Evolutionary conservation across 345 rosid species (phyloP).

Genomic region (Gossypium rotundifolium): DNA sequence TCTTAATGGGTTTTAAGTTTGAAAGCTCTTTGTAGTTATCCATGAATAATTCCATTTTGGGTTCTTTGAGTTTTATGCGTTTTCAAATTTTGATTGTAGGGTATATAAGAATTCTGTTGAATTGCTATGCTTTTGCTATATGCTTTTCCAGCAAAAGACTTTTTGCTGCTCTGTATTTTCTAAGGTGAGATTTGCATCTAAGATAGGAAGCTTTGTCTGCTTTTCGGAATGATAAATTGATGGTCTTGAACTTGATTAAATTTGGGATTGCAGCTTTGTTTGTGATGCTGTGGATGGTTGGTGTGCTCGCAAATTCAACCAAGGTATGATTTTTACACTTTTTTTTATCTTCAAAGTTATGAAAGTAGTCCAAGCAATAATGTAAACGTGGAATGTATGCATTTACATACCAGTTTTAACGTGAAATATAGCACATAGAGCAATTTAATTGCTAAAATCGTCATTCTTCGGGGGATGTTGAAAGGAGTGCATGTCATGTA

Average conservation of each 20-base stretch:
- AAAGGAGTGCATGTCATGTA: neutral
- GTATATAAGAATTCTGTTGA: slow-evolving; percentile 68
- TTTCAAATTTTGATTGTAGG: slow-evolving; percentile 36
- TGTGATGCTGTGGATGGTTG: slow-evolving; percentile 94
- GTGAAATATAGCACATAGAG: neutral
- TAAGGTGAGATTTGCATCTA: slow-evolving; percentile 42
- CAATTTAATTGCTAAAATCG: neutral
- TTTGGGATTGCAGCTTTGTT: slow-evolving; percentile 57
- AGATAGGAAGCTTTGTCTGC: neutral
- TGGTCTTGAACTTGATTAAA: slow-evolving; percentile 6
- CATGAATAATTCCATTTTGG: neutral
- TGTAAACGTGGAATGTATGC: neutral
- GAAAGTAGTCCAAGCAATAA: neutral
- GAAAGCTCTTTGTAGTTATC: neutral
- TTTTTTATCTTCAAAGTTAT: neutral
- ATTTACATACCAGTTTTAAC: slow-evolving; percentile 5
- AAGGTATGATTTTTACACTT: slow-evolving; percentile 38
- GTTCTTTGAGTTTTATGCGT: slow-evolving; percentile 6
- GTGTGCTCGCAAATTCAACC: slow-evolving; percentile 94
- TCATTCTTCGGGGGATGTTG: neutral
- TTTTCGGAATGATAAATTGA: neutral
- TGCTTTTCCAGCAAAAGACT: slow-evolving; percentile 78
- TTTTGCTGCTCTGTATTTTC: slow-evolving; percentile 63
- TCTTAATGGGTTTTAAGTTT: neutral
- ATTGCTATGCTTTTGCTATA: slow-evolving; percentile 67